These are phyloP conservation scores for Asterophora parasitica DNA, from an alignment of 768 basidiomycete species.

Conservation along the genomic window DNA sequence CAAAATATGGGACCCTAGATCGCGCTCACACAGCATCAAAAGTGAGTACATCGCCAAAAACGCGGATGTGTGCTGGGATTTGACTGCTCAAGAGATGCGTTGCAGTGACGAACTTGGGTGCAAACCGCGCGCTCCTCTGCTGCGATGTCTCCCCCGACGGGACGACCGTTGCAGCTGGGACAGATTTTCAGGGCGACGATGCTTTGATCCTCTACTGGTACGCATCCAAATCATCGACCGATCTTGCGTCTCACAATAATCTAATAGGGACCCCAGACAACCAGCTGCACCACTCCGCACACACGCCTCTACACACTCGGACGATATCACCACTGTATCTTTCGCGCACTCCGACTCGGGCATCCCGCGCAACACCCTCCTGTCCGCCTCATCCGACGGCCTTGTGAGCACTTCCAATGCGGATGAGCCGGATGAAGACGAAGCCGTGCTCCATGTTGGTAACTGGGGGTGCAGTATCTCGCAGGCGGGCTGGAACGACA, in stretches of 20 bases:
- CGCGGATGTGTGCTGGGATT: constrained; percentile 15
- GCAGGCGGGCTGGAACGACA: constrained; percentile 64
- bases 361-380: constrained; percentile 34
- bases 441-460: constrained; percentile 74
- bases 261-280: constrained; percentile 77
- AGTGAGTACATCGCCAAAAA: constrained; percentile 39
- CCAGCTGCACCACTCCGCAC: constrained; percentile 62
- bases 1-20: constrained; percentile 71
- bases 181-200: constrained; percentile 77
- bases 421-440: constrained; percentile 82
- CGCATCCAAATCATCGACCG: not conserved
- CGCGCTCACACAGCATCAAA: constrained; percentile 46
- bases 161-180: constrained; percentile 73
- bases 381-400: constrained; percentile 87
- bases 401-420: constrained; percentile 68
- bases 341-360: constrained; percentile 27
- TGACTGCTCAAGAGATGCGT: constrained; percentile 34
- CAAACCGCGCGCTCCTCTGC: constrained; percentile 46
- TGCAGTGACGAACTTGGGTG: constrained; percentile 46
- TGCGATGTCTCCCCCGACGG: constrained; percentile 72
- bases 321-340: constrained; percentile 84
- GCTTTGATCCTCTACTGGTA: constrained; percentile 85
- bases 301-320: constrained; percentile 89
- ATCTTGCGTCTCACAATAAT: not conserved
- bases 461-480: constrained; percentile 83